Conservation (phyloP, 1,284 basidiomycete genomes). For the Puccinia polysora region DNA sequence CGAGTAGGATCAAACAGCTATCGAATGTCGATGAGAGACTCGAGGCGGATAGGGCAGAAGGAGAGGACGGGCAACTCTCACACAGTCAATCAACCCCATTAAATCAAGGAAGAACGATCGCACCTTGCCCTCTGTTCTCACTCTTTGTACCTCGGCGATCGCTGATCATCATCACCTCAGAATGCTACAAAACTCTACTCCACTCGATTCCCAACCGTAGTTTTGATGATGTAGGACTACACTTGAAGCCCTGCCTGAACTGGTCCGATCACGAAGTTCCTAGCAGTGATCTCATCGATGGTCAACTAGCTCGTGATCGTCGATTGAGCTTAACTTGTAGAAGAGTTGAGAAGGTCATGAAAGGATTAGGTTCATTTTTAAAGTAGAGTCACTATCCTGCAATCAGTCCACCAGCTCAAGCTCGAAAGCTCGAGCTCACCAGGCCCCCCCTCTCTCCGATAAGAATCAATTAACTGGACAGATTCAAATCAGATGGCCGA, state of each 20-base stretch:
- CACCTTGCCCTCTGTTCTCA: slow-evolving; percentile 64
- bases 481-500: no score
- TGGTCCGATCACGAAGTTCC: slow-evolving; percentile 47
- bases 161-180: slow-evolving; percentile 67
- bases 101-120: slow-evolving; percentile 59
- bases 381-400: no score
- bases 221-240: slow-evolving; percentile 57
- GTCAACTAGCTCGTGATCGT: slow-evolving; percentile 59
- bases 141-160: slow-evolving; percentile 77
- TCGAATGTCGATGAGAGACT: background rate
- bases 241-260: slow-evolving; percentile 11
- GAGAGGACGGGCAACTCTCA: background rate
- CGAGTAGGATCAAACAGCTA: background rate
- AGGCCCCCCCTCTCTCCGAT: no score
- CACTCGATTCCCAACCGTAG: slow-evolving; percentile 58
- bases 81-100: background rate
- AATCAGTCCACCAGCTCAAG: no score
- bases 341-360: slow-evolving; percentile 59
- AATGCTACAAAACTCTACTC: slow-evolving; percentile 66
- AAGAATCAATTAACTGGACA: no score
- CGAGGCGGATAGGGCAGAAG: background rate
- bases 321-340: slow-evolving; percentile 82
- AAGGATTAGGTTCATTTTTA: slow-evolving; percentile 46
- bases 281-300: slow-evolving; percentile 46
- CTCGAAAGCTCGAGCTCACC: no score